These are phyloP conservation scores for Chaetomiaceae sp. DNA, from an alignment of 2,329 filamentous ascomycete genomes.

Conservation along the genomic window DNA sequence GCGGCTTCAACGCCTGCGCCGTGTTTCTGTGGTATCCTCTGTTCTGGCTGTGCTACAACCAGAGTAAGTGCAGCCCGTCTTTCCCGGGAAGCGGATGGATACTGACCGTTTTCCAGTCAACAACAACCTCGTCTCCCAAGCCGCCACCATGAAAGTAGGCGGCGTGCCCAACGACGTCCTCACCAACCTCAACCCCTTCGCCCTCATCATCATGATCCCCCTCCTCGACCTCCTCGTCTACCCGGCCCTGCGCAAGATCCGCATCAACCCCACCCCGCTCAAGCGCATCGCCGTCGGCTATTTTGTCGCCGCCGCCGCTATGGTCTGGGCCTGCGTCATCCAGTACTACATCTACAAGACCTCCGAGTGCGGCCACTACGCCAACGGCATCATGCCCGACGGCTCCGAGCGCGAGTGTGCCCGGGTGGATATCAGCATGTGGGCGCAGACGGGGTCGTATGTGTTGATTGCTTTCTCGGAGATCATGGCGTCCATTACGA, in stretches of 20 bases:
- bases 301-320: slow-evolving; percentile 56
- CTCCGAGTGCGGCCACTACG: slow-evolving; percentile 52
- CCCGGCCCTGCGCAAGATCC: slow-evolving; percentile 59
- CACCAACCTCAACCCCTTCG: slow-evolving; percentile 68
- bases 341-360: slow-evolving; percentile 61
- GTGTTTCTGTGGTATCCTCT: slow-evolving; percentile 68
- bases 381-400: slow-evolving; percentile 31
- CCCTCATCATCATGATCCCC: slow-evolving; percentile 70
- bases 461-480: slow-evolving; percentile 47
- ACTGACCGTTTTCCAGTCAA: slow-evolving; percentile 35
- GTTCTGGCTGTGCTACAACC: slow-evolving; percentile 51
- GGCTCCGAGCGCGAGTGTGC: slow-evolving; percentile 43
- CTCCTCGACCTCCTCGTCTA: slow-evolving; percentile 66
- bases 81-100: neutral
- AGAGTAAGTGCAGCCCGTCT: slow-evolving; percentile 32
- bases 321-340: slow-evolving; percentile 51
- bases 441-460: slow-evolving; percentile 51
- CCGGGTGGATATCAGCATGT: slow-evolving; percentile 57
- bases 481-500: slow-evolving; percentile 49
- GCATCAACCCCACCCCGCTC: slow-evolving; percentile 67
- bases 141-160: slow-evolving; percentile 59
- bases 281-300: slow-evolving; percentile 71
- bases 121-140: slow-evolving; percentile 60
- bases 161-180: slow-evolving; percentile 75
- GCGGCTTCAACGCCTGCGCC: slow-evolving; percentile 63